These are phyloP conservation scores for Rhodofomes roseus DNA, from an alignment of 1,284 basidiomycete genomes.

Conservation along the genomic window DNA sequence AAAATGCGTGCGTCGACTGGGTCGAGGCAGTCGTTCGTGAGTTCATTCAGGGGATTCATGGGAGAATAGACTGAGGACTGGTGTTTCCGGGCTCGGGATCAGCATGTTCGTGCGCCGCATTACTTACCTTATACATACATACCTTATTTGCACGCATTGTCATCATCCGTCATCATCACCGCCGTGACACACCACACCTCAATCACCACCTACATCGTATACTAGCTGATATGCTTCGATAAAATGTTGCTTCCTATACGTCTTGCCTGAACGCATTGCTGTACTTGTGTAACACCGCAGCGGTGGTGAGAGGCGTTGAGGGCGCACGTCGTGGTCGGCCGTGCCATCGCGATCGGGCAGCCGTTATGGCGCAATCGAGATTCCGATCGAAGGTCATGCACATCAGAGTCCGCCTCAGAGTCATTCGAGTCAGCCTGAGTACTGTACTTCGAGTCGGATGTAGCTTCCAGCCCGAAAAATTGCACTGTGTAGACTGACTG, in stretches of 20 bases:
- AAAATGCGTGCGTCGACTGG: not conserved
- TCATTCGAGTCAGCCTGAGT: no score
- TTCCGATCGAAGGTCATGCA: no score
- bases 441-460: no score
- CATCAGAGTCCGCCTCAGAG: no score
- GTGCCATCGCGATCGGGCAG: not conserved
- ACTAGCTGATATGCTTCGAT: not conserved
- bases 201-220: not conserved
- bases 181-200: not conserved
- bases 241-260: not conserved
- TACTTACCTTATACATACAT: slow-evolving; percentile 1
- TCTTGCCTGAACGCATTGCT: not conserved
- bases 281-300: not conserved
- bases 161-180: not conserved
- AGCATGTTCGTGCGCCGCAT: not conserved
- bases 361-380: not conserved
- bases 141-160: not conserved
- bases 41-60: not conserved
- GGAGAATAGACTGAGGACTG: not conserved
- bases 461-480: no score
- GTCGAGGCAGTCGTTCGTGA: not conserved
- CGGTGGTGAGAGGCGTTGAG: not conserved
- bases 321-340: no score
- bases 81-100: not conserved
- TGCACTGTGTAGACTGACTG: no score